Conservation (phyloP, 2,329 filamentous ascomycete species). For the Xylariaceae sp. region DNA sequence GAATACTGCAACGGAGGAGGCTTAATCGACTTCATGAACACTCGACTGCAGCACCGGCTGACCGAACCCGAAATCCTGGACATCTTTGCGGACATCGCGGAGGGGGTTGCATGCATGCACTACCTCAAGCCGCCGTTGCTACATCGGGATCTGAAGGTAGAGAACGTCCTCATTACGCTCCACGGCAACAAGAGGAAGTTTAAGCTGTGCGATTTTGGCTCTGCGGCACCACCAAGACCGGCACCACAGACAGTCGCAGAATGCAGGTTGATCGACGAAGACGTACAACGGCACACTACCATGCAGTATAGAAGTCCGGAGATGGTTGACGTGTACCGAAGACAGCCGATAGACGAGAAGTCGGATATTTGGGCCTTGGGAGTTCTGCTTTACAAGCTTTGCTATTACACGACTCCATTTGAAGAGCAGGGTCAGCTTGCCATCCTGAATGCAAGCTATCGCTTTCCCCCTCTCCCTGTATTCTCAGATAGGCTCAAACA, state of each 20-base stretch:
- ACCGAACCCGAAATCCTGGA: conserved; percentile 96
- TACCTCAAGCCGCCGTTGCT: conserved; percentile 91
- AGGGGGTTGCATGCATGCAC: conserved; percentile 98
- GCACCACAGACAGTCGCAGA: conserved; percentile 83
- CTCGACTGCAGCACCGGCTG: conserved; percentile 86
- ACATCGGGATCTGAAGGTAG: conserved; percentile 93
- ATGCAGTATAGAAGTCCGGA: conserved; percentile 96
- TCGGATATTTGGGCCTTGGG: conserved; percentile 97
- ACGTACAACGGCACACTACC: conserved; percentile 94
- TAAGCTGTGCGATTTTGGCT: conserved; percentile 98
- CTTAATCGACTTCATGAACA: conserved; percentile 99
- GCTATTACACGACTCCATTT: conserved; percentile 98
- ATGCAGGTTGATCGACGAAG: conserved; percentile 89
- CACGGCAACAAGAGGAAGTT: conserved; percentile 65
- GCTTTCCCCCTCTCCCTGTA: conserved; percentile 78
- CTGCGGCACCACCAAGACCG: conserved; percentile 74
- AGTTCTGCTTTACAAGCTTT: conserved; percentile 93
- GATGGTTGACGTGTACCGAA: conserved; percentile 97
- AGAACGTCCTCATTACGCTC: conserved; percentile 87
- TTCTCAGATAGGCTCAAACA: conserved; percentile 89
- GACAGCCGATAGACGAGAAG: conserved; percentile 96
- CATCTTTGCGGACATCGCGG: conserved; percentile 93
- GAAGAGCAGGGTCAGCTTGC: conserved; percentile 97
- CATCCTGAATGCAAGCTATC: conserved; percentile 92
- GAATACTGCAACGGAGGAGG: conserved; percentile 94